phyloP scores from a whole-genome alignment of 177 flowering plant species.

The Vitis hybrid region DNA sequence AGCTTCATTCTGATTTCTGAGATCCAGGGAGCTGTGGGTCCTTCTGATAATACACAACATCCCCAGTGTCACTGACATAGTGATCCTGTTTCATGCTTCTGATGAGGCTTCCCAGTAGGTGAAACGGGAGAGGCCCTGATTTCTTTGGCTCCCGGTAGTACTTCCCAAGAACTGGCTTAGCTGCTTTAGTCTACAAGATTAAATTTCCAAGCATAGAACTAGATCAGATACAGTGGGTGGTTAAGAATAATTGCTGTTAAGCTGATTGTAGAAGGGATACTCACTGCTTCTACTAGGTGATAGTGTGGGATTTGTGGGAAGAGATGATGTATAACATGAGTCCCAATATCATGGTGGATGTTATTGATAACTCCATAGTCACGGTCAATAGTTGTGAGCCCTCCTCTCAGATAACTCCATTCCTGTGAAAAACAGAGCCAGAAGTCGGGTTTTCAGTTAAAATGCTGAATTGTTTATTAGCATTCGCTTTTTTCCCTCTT shows the following conservation, averaged over 20 bases:
- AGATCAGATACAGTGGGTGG: no score
- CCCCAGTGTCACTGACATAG: slow-evolving; percentile 75
- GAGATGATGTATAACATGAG: slow-evolving; percentile 93
- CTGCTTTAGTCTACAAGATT: slow-evolving; percentile 62
- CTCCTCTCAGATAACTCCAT: slow-evolving; percentile 94
- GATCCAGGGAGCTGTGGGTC: slow-evolving; percentile 27
- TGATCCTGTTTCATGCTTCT: slow-evolving; percentile 64
- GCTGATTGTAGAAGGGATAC: neutral
- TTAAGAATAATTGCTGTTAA: neutral
- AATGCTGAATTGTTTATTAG: no score
- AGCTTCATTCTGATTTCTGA: slow-evolving; percentile 16
- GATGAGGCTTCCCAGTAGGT: slow-evolving; percentile 47
- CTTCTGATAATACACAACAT: slow-evolving; percentile 32
- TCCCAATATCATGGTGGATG: slow-evolving; percentile 95
- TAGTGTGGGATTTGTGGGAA: slow-evolving; percentile 98
- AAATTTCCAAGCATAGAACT: neutral
- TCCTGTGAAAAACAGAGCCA: slow-evolving; percentile 40
- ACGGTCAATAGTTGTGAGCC: slow-evolving; percentile 83
- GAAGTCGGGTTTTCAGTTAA: no score
- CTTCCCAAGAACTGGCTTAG: slow-evolving; percentile 73
- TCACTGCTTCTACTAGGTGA: slow-evolving; percentile 79
- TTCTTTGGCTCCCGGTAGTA: slow-evolving; percentile 75
- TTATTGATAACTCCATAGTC: slow-evolving; percentile 81
- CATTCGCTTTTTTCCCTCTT: no score
- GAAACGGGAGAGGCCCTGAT: slow-evolving; percentile 71